Evolutionary conservation across 2,329 filamentous ascomycete species (phyloP).

Genomic region (Emergomyces orientalis): DNA sequence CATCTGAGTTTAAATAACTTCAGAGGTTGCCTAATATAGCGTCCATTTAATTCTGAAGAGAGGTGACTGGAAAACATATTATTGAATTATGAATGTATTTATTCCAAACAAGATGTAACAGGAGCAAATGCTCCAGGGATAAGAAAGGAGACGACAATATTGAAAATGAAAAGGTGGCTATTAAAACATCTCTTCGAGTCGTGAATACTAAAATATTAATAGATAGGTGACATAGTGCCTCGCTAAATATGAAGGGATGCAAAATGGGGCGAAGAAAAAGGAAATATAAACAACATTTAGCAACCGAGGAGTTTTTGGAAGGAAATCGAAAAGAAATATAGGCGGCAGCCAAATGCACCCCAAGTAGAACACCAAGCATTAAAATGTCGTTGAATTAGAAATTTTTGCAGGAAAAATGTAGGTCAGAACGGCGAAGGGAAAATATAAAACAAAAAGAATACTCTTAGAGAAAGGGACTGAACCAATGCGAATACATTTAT

Average conservation of each 20-base stretch:
- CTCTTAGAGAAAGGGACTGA: background rate
- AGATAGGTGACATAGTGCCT: too few relatives aligned
- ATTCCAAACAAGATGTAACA: background rate
- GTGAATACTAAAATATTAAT: background rate
- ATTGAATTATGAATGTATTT: background rate
- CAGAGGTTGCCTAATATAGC: background rate
- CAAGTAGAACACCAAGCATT: slow-evolving; percentile 2
- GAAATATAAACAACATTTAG: background rate
- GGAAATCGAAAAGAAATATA: background rate
- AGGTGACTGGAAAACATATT: background rate
- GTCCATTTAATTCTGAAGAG: background rate
- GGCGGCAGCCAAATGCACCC: background rate
- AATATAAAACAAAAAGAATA: background rate
- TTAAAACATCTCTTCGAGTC: background rate
- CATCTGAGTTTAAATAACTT: background rate
- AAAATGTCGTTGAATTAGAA: background rate
- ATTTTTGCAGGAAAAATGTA: background rate
- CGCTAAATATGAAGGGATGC: background rate
- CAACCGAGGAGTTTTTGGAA: background rate
- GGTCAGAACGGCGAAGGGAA: background rate
- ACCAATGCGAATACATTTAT: background rate
- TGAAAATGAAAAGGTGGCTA: background rate
- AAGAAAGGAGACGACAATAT: background rate
- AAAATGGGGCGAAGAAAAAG: background rate
- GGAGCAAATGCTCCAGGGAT: background rate